Base-by-base conservation (phyloP, 495 filamentous ascomycete species). In the Daldinia vernicosa region DNA sequence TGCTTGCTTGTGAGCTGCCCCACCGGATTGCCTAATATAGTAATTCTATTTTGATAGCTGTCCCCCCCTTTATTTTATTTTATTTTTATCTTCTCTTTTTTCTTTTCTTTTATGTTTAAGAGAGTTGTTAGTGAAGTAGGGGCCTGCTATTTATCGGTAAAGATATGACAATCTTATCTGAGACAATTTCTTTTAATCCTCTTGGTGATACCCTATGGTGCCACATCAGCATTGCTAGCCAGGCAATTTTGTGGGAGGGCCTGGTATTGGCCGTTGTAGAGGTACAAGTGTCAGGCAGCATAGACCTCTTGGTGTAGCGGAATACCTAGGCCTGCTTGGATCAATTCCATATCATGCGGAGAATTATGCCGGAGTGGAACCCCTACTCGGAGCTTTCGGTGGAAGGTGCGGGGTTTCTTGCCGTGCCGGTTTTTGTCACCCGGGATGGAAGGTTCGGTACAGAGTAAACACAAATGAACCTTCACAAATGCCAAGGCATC, bases 21-120 rank as follows among this genome's bases (percentile, higher is more conserved):
- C 62, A 65, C 62, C 28, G 9, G 22, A 12, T 37, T 69, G 32
- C 59, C 66, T 63, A 63, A 57, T 63, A 56, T 5, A 39, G 66
- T 32, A 69, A 63, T 57, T 37, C 24, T 15, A 47, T 15, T 14
- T 57, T 55, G 28, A 5, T 27, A 24, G 4, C 43, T 15, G 14
- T 50, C 19, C 40, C 35, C 4, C 22, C 26, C 9, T 8, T 33
- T 35, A 11, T 6, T 26, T 12, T 47, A n/a, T 39, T 55, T 17
- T 26, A 17, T 32, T 45, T 27, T 55, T 33, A 4, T 53, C 14
- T 35, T 17, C 1, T 17, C 4, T 22, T 2, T 28, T 28, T 28
- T 4, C 14, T 14, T 56, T 15, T 8, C 17, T 22, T 22, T 12
- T 56, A 1, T 9, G 14, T 8, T 22, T 37, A n/a, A 9, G 1